Conservation (phyloP, 2,329 filamentous ascomycete genomes). For the Diaporthe capsici region DNA sequence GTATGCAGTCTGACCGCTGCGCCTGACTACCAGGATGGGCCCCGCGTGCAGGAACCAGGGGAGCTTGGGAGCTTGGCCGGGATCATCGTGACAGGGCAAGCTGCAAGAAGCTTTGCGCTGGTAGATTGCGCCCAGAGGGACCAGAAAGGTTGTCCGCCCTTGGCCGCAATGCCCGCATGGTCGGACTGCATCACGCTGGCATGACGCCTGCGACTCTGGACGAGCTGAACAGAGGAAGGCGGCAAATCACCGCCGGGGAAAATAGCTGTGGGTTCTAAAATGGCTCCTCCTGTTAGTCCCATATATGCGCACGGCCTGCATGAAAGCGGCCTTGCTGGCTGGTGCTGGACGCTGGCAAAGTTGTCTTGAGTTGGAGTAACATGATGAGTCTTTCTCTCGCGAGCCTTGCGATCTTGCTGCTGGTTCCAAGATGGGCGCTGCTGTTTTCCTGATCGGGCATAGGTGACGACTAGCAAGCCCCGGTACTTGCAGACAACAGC, state of each 20-base stretch:
- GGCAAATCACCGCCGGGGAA: slow-evolving; percentile 10
- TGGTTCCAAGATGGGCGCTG: slow-evolving; percentile 20
- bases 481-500: slow-evolving; percentile 29
- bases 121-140: slow-evolving; percentile 4
- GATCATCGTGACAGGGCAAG: slow-evolving; percentile 19
- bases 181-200: slow-evolving; percentile 30
- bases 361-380: slow-evolving; percentile 19
- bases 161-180: slow-evolving; percentile 14
- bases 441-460: slow-evolving; percentile 17
- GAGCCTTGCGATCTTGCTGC: slow-evolving; percentile 2
- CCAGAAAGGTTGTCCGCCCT: neutral
- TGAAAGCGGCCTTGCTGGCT: neutral
- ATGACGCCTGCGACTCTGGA: slow-evolving; percentile 27
- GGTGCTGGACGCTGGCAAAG: neutral
- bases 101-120: slow-evolving; percentile 19
- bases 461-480: slow-evolving; percentile 10
- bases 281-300: neutral
- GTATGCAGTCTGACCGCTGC: slow-evolving; percentile 26
- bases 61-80: slow-evolving; percentile 11
- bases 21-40: slow-evolving; percentile 20
- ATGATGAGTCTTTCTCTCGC: neutral
- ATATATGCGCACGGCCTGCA: slow-evolving; percentile 32
- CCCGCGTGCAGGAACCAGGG: slow-evolving; percentile 19
- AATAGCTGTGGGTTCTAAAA: slow-evolving; percentile 7
- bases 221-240: slow-evolving; percentile 10